A percentile compares a stretch with the other conserved stretches of the same genome.
phyloP scores from a whole-genome alignment of 148 eudicot genomes.

The Diospyros lotus region DNA sequence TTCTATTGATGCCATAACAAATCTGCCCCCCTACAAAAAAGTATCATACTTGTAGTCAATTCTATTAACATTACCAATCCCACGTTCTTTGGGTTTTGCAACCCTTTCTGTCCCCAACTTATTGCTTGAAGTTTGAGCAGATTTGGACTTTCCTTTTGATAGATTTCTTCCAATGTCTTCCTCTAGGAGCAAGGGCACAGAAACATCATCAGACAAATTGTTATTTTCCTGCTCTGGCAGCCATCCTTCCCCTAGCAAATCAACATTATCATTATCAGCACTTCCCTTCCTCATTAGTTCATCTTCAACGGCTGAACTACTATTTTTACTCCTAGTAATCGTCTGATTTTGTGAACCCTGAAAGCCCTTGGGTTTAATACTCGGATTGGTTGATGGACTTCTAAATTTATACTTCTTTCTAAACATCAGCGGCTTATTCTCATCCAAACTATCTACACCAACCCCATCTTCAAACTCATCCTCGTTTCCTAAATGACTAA shows the following conservation, averaged over 20 bases:
- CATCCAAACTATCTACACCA: conserved; percentile 24
- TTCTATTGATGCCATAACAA: background rate
- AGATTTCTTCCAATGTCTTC: conserved; percentile 25
- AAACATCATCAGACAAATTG: conserved; percentile 10
- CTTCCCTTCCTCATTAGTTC: conserved; percentile 15
- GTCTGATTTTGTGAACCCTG: conserved; percentile 18
- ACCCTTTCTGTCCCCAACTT: conserved; percentile 25
- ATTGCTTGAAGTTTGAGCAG: conserved; percentile 19
- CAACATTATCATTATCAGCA: conserved; percentile 18
- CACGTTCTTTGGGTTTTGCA: conserved; percentile 12
- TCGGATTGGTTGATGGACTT: conserved; percentile 21
- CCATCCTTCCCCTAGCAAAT: conserved; percentile 7
- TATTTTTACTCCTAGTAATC: conserved; percentile 13
- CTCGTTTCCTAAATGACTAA: conserved; percentile 21
- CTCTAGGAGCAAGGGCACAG: conserved; percentile 11
- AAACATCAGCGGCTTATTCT: conserved; percentile 36
- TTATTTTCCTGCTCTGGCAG: conserved; percentile 12
- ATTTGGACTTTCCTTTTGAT: conserved; percentile 13
- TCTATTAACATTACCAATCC: conserved; percentile 31
- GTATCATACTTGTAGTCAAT: background rate
- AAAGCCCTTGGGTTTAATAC: conserved; percentile 66
- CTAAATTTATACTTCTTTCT: conserved; percentile 51
- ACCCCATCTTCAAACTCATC: conserved; percentile 18
- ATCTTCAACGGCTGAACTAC: conserved; percentile 20
- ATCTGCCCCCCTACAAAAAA: background rate